Percentiles rank a stretch among this genome's conserved stretches.
These are phyloP conservation scores for Leishmania amazonensis DNA, from an alignment of 208 protist species.

Conservation along the genomic window DNA sequence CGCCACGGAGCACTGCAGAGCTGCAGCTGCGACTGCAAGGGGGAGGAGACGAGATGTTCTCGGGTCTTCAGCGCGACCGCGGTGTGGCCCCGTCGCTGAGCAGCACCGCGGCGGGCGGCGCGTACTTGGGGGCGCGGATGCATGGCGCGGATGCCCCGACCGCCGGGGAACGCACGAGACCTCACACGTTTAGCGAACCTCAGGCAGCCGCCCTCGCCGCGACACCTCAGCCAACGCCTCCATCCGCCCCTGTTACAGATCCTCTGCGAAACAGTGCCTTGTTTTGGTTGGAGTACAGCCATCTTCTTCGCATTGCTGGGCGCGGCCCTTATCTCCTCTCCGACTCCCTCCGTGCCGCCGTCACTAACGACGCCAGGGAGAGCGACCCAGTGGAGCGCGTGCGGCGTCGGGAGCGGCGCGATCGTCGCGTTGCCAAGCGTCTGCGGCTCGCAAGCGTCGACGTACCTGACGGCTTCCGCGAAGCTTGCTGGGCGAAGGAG, in stretches of 20 bases:
- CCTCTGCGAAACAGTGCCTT: conserved; percentile 5
- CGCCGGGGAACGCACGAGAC: neutral
- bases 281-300: conserved; percentile 31
- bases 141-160: neutral
- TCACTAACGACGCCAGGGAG: conserved; percentile 14
- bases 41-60: neutral
- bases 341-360: conserved; percentile 26
- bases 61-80: neutral
- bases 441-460: conserved; percentile 28
- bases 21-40: neutral
- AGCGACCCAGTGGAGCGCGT: conserved; percentile 23
- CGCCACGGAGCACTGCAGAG: conserved; percentile 1
- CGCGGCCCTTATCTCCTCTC: conserved; percentile 25
- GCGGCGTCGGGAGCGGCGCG: conserved; percentile 26
- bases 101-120: neutral
- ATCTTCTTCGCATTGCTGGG: conserved; percentile 12
- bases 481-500: conserved; percentile 33
- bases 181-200: neutral
- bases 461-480: conserved; percentile 30
- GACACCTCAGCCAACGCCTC: neutral
- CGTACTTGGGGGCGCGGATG: neutral
- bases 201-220: neutral
- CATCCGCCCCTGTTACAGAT: neutral
- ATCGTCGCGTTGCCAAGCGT: conserved; percentile 18
- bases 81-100: neutral